These are phyloP conservation scores for Scenedesmus sp. DNA, from an alignment of 163 green algal species.

Conservation along the genomic window DNA sequence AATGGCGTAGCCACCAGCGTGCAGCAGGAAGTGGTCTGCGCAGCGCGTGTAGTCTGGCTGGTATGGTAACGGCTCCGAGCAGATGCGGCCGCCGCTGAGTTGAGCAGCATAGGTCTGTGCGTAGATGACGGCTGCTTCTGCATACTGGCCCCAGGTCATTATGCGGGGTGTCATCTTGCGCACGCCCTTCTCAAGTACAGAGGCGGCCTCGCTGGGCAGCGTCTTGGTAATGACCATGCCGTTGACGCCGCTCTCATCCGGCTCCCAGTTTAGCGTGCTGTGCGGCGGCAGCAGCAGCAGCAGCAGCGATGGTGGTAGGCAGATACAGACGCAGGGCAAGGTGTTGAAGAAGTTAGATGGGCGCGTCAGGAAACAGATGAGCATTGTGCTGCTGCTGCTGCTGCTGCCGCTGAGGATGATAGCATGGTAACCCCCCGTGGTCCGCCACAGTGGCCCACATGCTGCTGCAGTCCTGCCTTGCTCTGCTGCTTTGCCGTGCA, in stretches of 20 bases:
- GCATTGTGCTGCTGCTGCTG: no score
- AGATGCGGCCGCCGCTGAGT: not conserved
- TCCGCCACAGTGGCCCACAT: no score
- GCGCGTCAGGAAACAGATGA: no score
- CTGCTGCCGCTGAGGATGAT: no score
- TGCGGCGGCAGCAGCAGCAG: not conserved
- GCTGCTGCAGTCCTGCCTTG: no score
- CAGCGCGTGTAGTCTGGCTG: constrained; percentile 70
- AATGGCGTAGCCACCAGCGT: constrained; percentile 75
- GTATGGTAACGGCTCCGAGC: constrained; percentile 44
- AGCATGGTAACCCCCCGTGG: no score
- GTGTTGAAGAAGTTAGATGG: no score
- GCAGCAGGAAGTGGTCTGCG: constrained; percentile 73
- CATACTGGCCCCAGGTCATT: constrained; percentile 74
- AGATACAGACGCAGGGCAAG: not conserved
- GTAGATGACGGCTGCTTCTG: constrained; percentile 61
- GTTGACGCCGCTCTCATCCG: constrained; percentile 71
- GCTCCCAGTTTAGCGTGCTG: constrained; percentile 63
- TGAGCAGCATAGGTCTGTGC: not conserved
- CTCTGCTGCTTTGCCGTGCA: no score
- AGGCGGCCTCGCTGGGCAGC: constrained; percentile 49
- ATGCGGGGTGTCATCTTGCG: constrained; percentile 55
- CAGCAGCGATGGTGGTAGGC: not conserved
- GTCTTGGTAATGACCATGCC: constrained; percentile 73
- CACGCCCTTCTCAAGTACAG: constrained; percentile 47